phyloP scores from a whole-genome alignment of 2,329 filamentous ascomycete species.

The Daldinia sp. region DNA sequence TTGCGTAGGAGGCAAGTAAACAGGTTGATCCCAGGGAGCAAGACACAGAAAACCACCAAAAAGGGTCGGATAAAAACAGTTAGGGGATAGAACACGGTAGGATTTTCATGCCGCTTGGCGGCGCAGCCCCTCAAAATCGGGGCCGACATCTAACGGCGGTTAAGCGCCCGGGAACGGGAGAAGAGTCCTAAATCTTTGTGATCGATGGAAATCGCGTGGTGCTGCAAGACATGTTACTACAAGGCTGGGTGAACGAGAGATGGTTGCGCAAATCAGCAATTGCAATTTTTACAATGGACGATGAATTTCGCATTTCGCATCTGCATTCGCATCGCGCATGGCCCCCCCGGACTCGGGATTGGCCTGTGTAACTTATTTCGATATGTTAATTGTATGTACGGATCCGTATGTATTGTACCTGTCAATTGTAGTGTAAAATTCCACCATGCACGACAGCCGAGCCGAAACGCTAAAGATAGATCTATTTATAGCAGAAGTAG shows the following conservation, averaged over 20 bases:
- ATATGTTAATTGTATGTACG: background rate
- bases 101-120: slow-evolving; percentile 30
- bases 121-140: slow-evolving; percentile 27
- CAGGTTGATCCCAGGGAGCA: slow-evolving; percentile 2
- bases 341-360: slow-evolving; percentile 33
- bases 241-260: slow-evolving; percentile 20
- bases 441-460: slow-evolving; percentile 40
- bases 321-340: slow-evolving; percentile 11
- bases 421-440: slow-evolving; percentile 17
- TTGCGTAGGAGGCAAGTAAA: no score
- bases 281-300: background rate
- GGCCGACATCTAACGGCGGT: slow-evolving; percentile 12
- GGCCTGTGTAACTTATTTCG: slow-evolving; percentile 26
- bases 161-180: slow-evolving; percentile 33
- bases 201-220: background rate
- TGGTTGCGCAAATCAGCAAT: background rate
- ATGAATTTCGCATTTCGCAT: background rate
- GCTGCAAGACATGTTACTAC: slow-evolving; percentile 18
- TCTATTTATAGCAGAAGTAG: slow-evolving; percentile 44
- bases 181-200: background rate
- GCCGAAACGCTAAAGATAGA: slow-evolving; percentile 45
- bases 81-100: slow-evolving; percentile 19
- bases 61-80: slow-evolving; percentile 33
- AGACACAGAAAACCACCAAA: background rate
- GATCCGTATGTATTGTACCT: no score